Evolutionary conservation across 2,329 filamentous ascomycete species (phyloP), one percentile per base, ranked within the genome.

Genomic region (Colletotrichum kahawae): DNA sequence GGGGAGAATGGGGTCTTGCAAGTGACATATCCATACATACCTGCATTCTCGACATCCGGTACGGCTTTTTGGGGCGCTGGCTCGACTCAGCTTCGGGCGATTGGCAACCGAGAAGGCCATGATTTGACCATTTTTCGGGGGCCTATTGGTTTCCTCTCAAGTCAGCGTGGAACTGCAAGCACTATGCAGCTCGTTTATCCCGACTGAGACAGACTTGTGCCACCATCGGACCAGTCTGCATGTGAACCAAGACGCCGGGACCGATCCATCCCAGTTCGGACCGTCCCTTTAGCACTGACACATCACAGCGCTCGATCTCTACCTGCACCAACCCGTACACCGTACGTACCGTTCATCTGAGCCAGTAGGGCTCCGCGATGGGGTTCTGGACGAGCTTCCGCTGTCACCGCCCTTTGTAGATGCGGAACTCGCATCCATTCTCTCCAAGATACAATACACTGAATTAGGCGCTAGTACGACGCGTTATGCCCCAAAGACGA

Each of bases 11-110:
- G 27, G 43, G 16, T 48, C 43, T 8, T 21, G 33, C n/a, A 27
- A 34, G 18, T 56, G 21, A 14, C 29, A 13, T 60, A 54, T 31
- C 16, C 21, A 57, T n/a, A 59, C 73, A 24, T 72, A 75, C 73
- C 69, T 72, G 73, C 73, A 75, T 68, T 75, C 73, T 57, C 66
- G 67, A 21, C 74, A 76, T 14, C 74, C 74, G 13, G 31, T 76
- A 18, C 74, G 70, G 60, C 27, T 66, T 33, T 72, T 72, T 1
- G 74, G 74, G 18, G 70, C 70, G 29, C 74, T 72, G 21, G 59
- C 59, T 14, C 74, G 64, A 34, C 34, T 76, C 18, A 57, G 60
- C 18, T 63, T 62, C 31, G 56, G 43, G 14, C 74, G 74, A 31
- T 68, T 73, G 4, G 34, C 10, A 16, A 76, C 43, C 21, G 70